These are phyloP conservation scores for Dacryopinax primogenitus DNA, from an alignment of 768 basidiomycete genomes.

Conservation along the genomic window DNA sequence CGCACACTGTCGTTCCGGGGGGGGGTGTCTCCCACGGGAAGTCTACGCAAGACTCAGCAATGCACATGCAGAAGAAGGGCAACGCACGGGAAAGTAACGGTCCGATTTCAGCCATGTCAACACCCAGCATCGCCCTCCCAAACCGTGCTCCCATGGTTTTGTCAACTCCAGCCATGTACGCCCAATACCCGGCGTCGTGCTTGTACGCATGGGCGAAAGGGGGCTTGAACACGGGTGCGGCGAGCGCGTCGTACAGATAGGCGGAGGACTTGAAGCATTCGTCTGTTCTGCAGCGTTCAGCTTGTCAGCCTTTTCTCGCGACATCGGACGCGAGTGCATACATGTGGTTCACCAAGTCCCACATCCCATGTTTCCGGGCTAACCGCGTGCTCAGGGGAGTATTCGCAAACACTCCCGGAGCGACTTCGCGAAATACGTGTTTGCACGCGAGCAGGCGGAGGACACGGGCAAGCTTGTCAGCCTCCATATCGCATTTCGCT, in stretches of 20 bases:
- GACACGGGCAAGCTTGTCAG: slow-evolving; percentile 30
- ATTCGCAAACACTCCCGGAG: slow-evolving; percentile 31
- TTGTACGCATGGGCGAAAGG: not conserved
- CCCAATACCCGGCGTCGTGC: not conserved
- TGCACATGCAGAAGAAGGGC: not conserved
- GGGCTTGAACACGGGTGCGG: not conserved
- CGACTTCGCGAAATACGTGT: slow-evolving; percentile 34
- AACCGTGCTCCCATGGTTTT: not conserved
- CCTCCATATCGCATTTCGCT: slow-evolving; percentile 25
- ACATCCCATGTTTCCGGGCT: slow-evolving; percentile 26
- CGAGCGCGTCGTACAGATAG: not conserved
- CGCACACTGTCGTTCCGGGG: slow-evolving; percentile 23
- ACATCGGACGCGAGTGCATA: slow-evolving; percentile 14
- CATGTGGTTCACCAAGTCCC: slow-evolving; percentile 23
- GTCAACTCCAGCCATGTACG: not conserved
- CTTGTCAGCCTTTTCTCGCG: not conserved
- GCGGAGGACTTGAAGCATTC: not conserved
- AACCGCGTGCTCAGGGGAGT: slow-evolving; percentile 32
- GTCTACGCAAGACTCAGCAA: slow-evolving; percentile 17
- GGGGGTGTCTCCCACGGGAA: slow-evolving; percentile 26
- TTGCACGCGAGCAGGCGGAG: slow-evolving; percentile 32
- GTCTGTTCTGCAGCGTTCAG: not conserved
- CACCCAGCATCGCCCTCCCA: not conserved
- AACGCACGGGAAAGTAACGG: not conserved
- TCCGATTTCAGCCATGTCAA: not conserved